Evolutionary conservation across 345 rosid genomes (phyloP), one percentile per base, ranked within the genome.

Genomic region (Acer saccharum): DNA sequence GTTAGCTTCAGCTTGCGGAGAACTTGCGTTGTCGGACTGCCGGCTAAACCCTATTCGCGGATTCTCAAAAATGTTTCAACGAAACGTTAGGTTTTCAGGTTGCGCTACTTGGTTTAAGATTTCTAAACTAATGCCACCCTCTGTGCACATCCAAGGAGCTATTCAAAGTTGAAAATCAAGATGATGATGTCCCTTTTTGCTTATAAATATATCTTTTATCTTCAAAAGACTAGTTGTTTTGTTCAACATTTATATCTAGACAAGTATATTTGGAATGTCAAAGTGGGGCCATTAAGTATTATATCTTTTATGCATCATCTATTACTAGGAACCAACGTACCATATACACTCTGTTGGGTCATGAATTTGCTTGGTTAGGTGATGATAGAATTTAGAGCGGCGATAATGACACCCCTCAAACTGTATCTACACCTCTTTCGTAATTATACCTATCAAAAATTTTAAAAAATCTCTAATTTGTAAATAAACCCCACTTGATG

Each of bases 311-410:
- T 66, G 13, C 65, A 29, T 71, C 65, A 29, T 75, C 76, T 65
- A 65, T 67, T 78, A 65, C 50, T 64, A 77, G 50, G 57, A 79
- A 76, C 83, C 62, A 82, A 86, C 64, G 68, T 74, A 7, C 79
- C 72, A 27, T 6, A 41, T 29, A 7, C 57, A 7, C 65, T 11
- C 1, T 39, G 67, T 17, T 35, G 25, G 60, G 74, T 66, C 14
- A 72, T 48, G 46, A 72, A 60, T 41, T n/a, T 48, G 11, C 48
- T 76, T 16, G 17, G 63, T 39, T 29, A 43, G 17, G 23, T 8
- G 41, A 55, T 43, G 35, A 61, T 62, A 4, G 46, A 52, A 32
- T 35, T 23, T 23, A 23, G 25, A 23, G 25, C 25, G 25, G 1
- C 25, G 25, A 23, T 23, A 23, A 23, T 23, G 25, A 23, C 25